Evolutionary conservation across 495 filamentous ascomycete genomes (phyloP).

Genomic region (Penicillium bialowiezense): DNA sequence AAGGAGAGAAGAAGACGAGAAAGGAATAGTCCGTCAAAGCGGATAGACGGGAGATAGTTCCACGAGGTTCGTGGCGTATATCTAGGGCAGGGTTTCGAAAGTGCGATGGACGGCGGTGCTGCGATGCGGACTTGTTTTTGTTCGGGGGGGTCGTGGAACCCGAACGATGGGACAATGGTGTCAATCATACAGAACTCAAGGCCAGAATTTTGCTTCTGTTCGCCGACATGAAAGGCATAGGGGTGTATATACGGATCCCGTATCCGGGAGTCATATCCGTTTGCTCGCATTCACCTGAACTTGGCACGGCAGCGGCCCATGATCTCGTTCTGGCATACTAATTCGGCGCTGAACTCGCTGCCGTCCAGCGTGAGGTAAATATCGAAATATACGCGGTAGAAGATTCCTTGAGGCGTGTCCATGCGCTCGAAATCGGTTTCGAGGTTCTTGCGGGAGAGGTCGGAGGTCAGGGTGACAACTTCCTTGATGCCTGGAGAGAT

Average conservation of each 20-base stretch:
- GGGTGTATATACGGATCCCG: slow-evolving; percentile 1
- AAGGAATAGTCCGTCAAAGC: slow-evolving; percentile 9
- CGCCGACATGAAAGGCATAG: neutral
- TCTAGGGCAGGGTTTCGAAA: slow-evolving; percentile 10
- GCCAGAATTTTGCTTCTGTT: neutral
- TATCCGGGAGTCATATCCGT: slow-evolving; percentile 6
- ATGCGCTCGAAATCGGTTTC: slow-evolving; percentile 99
- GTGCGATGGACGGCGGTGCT: slow-evolving; percentile 18
- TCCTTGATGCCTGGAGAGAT: slow-evolving; percentile 85
- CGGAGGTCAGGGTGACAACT: slow-evolving; percentile 95
- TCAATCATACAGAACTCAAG: slow-evolving; percentile 3
- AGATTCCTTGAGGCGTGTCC: slow-evolving; percentile 98
- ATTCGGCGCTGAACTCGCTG: slow-evolving; percentile 94
- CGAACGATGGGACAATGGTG: no score
- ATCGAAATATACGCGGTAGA: slow-evolving; percentile 83
- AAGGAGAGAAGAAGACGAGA: slow-evolving; percentile 10
- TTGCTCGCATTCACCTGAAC: slow-evolving; percentile 52
- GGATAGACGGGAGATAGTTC: slow-evolving; percentile 6
- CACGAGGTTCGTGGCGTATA: slow-evolving; percentile 8
- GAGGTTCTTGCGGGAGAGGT: slow-evolving; percentile 94
- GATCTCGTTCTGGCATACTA: slow-evolving; percentile 97
- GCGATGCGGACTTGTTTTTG: no score
- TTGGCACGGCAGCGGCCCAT: slow-evolving; percentile 95
- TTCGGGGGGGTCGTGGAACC: no score
- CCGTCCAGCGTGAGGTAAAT: slow-evolving; percentile 95